These are phyloP conservation scores for Solanum arcanum DNA, from an alignment of 257 asterid genomes.

Conservation along the genomic window DNA sequence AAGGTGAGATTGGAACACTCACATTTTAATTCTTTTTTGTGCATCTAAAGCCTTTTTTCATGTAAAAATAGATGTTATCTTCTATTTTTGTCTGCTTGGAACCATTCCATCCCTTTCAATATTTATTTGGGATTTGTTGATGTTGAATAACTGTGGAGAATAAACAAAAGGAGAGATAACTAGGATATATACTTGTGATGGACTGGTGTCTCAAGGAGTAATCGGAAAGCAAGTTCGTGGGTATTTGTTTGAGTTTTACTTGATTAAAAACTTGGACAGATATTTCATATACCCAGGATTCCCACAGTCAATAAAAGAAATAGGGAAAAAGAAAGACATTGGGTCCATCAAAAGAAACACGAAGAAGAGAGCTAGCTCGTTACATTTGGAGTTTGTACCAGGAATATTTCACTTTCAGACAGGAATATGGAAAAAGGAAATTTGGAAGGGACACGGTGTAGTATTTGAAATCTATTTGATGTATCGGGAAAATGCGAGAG, in stretches of 20 bases:
- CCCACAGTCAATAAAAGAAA: not conserved
- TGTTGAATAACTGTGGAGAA: not conserved
- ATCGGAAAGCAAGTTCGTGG: not conserved
- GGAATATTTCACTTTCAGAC: not conserved
- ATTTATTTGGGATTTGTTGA: not conserved
- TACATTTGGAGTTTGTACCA: not conserved
- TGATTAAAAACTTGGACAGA: not conserved
- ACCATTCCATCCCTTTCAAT: not conserved
- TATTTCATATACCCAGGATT: not conserved
- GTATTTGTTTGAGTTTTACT: not conserved
- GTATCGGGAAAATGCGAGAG: not conserved
- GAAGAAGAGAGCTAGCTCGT: not conserved
- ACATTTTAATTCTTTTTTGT: not conserved
- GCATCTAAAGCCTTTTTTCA: not conserved
- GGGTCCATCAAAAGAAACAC: not conserved
- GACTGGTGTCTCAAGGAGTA: not conserved
- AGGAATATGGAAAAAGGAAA: not conserved
- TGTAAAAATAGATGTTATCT: not conserved
- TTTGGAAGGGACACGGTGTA: not conserved
- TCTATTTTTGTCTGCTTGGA: not conserved
- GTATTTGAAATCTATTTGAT: not conserved
- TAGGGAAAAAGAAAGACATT: not conserved
- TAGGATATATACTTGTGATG: not conserved
- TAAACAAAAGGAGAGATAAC: not conserved
- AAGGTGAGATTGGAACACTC: conserved; percentile 45